Evolutionary conservation across 2,329 filamentous ascomycete species (phyloP), one percentile per base, ranked within the genome.

Genomic region (Penicillium verrucosum): DNA sequence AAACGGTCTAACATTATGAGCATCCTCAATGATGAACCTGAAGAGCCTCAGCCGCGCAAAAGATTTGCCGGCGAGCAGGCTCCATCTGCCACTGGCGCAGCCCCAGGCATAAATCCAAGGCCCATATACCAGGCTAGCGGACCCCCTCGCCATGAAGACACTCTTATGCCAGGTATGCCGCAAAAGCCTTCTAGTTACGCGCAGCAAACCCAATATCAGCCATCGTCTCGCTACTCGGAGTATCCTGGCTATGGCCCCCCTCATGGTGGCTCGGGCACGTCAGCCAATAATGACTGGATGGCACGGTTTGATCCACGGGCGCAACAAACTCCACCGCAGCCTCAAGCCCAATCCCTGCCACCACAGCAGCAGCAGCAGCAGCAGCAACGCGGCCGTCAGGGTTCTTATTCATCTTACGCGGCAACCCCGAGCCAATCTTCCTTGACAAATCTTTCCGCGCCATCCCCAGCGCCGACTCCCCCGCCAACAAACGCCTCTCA

Each of bases 1-100:
- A 81, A 80, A 62, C 74, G 77, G 38, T 80, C 77, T 2, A 80
- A 80, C 60, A 79, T 81, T 44, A 77, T 79, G 71, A 77, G 70
- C 56, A 75, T 81, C 40, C 65, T 81, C 34, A 81, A 80, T 58
- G 76, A 78, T 48, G 78, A 80, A 54, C 73, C 77, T 0, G 74
- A 77, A 38, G 78, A 80, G 47, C 78, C 76, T 34, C 75, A 74
- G 55, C 78, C 75, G 32, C 71, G 73, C 34, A 80, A 80, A 59
- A 71, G 76, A 10, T 74, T 77, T 51, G 75, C 75, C n/a, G 70
- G 73, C 56, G 77, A 79, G 21, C 66, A 67, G 56, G 60, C 58
- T 23, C 62, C 69, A 16, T 61, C 69, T 25, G 53, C 56, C 1
- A 58, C 65, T 18, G 49, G 56, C 3, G 56, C 53, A 16, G 56